Evolutionary conservation across 257 asterid species (phyloP).

Genomic region (Primulina huaijiensis): DNA sequence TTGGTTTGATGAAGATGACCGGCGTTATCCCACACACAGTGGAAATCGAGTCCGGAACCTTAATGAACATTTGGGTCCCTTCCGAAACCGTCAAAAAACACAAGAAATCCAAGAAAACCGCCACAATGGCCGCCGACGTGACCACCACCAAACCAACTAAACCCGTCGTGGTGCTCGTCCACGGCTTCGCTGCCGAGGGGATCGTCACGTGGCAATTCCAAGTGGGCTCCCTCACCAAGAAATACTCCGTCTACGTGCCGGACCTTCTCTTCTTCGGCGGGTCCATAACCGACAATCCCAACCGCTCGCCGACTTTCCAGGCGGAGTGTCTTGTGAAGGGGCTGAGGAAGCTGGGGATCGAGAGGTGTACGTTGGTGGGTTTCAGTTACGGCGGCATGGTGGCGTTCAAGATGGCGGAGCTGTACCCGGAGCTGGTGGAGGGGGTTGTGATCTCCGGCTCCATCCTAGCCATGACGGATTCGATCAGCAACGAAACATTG

Average conservation of each 20-base stretch:
- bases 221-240: constrained; percentile 58
- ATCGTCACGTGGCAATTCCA: constrained; percentile 89
- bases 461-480: constrained; percentile 74
- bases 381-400: constrained; percentile 98
- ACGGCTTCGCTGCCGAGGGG: constrained; percentile 81
- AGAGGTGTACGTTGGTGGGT: constrained; percentile 69
- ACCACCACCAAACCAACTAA: constrained; percentile 35
- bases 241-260: constrained; percentile 71
- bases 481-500: constrained; percentile 48
- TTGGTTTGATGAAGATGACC: constrained; percentile 62
- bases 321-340: constrained; percentile 66
- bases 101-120: constrained; percentile 30
- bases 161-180: constrained; percentile 66
- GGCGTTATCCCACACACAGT: constrained; percentile 55
- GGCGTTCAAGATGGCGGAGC: constrained; percentile 88
- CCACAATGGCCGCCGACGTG: constrained; percentile 5
- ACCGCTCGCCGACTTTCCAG: constrained; percentile 78
- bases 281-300: constrained; percentile 51
- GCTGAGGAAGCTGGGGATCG: constrained; percentile 59
- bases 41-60: constrained; percentile 52
- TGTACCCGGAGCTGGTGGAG: constrained; percentile 57
- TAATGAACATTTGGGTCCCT: constrained; percentile 73
- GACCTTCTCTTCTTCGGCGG: constrained; percentile 92
- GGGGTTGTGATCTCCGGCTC: constrained; percentile 75
- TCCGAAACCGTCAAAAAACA: constrained; percentile 42